Conservation (phyloP, 768 basidiomycete species). For the Filobasidium floriforme region DNA sequence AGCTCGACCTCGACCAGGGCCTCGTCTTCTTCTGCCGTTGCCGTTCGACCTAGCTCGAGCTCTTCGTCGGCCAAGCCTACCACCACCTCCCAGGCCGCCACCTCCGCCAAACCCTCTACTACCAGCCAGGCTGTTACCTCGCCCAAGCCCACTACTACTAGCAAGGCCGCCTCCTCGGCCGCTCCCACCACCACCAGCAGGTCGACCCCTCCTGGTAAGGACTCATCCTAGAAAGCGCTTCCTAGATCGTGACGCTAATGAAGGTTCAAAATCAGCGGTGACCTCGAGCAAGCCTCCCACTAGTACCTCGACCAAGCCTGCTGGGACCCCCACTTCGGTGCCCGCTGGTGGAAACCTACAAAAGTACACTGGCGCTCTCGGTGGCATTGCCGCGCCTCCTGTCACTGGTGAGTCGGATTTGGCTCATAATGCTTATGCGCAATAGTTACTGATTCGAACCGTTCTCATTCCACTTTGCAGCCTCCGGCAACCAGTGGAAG, state of each 20-base stretch:
- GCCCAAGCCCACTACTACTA: background rate
- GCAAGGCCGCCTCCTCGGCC: background rate
- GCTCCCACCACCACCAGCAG: background rate
- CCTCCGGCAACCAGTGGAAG: slow-evolving; percentile 19
- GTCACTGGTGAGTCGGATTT: slow-evolving; percentile 23
- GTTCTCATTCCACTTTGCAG: background rate
- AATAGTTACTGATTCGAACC: background rate
- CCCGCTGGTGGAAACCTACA: slow-evolving; percentile 25
- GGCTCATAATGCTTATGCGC: background rate
- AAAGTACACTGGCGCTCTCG: slow-evolving; percentile 29
- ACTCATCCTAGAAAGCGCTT: background rate
- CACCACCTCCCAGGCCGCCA: background rate
- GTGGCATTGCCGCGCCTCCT: slow-evolving; percentile 26
- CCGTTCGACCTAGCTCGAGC: background rate
- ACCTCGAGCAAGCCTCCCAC: background rate
- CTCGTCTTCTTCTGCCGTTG: slow-evolving; percentile 3
- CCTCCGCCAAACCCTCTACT: background rate
- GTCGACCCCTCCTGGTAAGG: background rate
- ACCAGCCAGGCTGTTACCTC: background rate
- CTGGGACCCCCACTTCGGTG: slow-evolving; percentile 12
- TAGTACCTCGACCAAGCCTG: background rate
- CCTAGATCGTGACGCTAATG: background rate
- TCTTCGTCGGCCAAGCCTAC: background rate
- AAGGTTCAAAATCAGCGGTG: background rate
- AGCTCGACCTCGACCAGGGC: slow-evolving; percentile 17